Base-by-base conservation (phyloP, 192 early-diverging fungal species). In the Mortierella antarctica region DNA sequence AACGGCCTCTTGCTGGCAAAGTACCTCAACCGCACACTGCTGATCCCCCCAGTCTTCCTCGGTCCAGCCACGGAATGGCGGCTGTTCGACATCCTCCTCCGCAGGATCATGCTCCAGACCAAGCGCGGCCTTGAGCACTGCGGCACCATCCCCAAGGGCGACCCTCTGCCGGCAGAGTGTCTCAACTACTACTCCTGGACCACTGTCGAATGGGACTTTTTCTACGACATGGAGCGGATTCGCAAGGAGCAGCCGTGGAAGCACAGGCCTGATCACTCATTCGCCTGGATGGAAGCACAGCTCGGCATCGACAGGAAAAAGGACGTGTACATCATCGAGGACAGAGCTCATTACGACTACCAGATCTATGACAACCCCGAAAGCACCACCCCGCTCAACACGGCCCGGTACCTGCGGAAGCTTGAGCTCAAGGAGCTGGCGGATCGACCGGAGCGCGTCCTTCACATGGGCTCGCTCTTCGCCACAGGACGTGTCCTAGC, bases 381-480 rank as follows among this genome's bases (percentile, higher is more conserved):
- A 4, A 83, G 80, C 13, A 56, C n/a, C 12, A 85, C 78, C 0
- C 70, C 70, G 0, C 23, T 85, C 17, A 73, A 79, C 50, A 18
- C 17, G 6, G 44, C 14, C 47, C 80, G 78, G 59, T 90, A 86
- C 56, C 55, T 81, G 18, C 55, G 86, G 4, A 21, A 73, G 45
- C 13, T 84, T 7, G 82, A 85, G 21, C 14, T 90, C 6, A 12
- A 66, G 13, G 78, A 76, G 0, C 62, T 90, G 15, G 55, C 61
- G 45, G 68, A 78, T 0, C 70, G 79, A 7, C 48, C 58, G 10
- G 62, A 83, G 40, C 63, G 71, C 13, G 68, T 90, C 13, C 55
- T 90, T 31, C 88, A 90, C 54, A 86, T 90, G 76, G 84, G 84
- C 6, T 89, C 88, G 1, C 57, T 89, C 10, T 90, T 86, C 74